Evolutionary conservation across 1,284 basidiomycete species (phyloP), one percentile per base, ranked within the genome.

Genomic region (Malassezia nana): DNA sequence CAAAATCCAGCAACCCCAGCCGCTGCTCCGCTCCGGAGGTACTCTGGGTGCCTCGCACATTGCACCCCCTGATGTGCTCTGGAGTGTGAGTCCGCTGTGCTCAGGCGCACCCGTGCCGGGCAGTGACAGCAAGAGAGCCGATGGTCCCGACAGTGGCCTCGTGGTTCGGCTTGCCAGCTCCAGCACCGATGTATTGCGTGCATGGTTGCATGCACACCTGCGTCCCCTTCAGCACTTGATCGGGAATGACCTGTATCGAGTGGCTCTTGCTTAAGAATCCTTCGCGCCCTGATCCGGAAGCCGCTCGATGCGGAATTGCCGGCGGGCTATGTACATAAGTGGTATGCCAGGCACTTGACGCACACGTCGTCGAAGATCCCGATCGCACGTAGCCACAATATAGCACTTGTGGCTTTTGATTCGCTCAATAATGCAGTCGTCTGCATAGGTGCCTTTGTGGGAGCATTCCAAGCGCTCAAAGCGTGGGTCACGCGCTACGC

Each of bases 331-430:
- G 54, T 74, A 71, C 69, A 74, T 74, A 13, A 74, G 50, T 1
- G 71, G 71, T 7, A 74, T 71, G 25, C 71, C 71, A 38, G 67
- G 67, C 2, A 74, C 78, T 75, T 95, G 91, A 31, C 94, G 81
- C 74, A 99, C 85, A 50, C 94, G 80, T 46, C 91, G 79, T 33
- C 94, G 81, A 33, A 99, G 80, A 69, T 96, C 92, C 56, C 91
- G 80, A 80, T 99, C 94, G 73, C 94, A 98, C 29, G 94, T 98
- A 15, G 94, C 94, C 25, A 99, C 91, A 66, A 98, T 86, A 75
- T 89, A 98, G 76, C 92, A 96, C 74, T 90, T 87, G 78, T 92
- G 89, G 20, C 89, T 83, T 3, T 86, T 88, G 15, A 96, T 88
- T 30, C 94, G 83, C 71, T 98, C 87, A 16, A 99, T 85, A 26